Evolutionary conservation across 2,329 filamentous ascomycete species (phyloP).

Genomic region (Aureobasidium sp.): DNA sequence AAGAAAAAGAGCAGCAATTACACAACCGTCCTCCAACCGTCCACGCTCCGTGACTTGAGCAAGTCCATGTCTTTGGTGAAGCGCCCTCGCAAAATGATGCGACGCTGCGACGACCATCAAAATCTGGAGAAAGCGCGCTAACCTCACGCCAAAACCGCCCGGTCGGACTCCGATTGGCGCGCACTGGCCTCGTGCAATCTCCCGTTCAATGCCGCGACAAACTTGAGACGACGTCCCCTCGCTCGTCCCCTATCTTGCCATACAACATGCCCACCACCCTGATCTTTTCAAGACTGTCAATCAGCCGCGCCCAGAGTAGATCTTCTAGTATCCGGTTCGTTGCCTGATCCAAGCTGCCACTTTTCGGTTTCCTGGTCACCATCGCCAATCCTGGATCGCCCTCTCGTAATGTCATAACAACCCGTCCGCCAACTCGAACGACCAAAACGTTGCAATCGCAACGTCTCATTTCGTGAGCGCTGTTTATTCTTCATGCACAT

Average conservation of each 20-base stretch:
- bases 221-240: background rate
- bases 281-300: conserved; percentile 7
- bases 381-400: background rate
- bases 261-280: conserved; percentile 6
- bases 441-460: conserved; percentile 9
- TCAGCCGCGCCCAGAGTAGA: conserved; percentile 3
- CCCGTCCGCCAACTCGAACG: conserved; percentile 6
- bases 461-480: conserved; percentile 11
- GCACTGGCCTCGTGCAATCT: conserved; percentile 2
- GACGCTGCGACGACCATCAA: conserved; percentile 8
- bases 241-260: background rate
- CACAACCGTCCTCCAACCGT: conserved; percentile 10
- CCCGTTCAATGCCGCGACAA: background rate
- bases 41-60: background rate
- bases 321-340: background rate
- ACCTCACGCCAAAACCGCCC: background rate
- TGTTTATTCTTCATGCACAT: background rate
- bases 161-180: conserved; percentile 3
- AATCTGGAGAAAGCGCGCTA: conserved; percentile 11
- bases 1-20: conserved; percentile 11
- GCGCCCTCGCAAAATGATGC: conserved; percentile 7
- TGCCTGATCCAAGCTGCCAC: conserved; percentile 3
- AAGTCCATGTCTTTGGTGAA: background rate
- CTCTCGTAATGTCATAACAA: conserved; percentile 11
- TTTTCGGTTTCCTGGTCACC: conserved; percentile 2